These are phyloP conservation scores for Spinacia oleracea DNA, from an alignment of 179 eudicot species.

Conservation along the genomic window DNA sequence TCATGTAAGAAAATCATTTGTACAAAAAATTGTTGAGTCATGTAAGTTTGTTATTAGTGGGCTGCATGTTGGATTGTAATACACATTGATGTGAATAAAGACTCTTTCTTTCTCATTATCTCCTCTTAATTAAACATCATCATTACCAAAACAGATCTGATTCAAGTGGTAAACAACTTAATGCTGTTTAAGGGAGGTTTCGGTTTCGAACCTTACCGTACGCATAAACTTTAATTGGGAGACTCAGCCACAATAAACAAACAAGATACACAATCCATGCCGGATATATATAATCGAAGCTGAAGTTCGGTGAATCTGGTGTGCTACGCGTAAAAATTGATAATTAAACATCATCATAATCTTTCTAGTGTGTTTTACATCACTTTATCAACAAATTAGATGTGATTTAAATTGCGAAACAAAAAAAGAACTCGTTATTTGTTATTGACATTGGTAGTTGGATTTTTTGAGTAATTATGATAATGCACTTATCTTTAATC, in stretches of 20 bases:
- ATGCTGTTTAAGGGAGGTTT: no score
- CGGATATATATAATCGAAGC: no score
- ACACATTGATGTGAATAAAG: conserved; percentile 31
- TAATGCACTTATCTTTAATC: conserved; percentile 30
- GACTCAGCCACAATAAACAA: no score
- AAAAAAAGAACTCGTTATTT: background rate
- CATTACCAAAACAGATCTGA: no score
- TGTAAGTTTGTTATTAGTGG: conserved; percentile 39
- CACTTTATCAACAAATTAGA: conserved; percentile 28
- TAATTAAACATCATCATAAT: conserved; percentile 20
- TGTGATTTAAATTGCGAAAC: background rate
- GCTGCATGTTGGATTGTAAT: conserved; percentile 30
- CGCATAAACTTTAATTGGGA: no score
- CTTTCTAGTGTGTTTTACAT: conserved; percentile 25
- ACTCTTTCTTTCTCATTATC: conserved; percentile 21
- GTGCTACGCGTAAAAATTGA: no score
- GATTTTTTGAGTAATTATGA: conserved; percentile 27
- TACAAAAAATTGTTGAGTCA: conserved; percentile 34
- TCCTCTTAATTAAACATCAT: conserved; percentile 23
- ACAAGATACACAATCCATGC: no score
- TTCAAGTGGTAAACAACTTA: no score
- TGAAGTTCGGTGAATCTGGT: no score
- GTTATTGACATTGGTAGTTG: conserved; percentile 36
- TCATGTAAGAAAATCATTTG: conserved; percentile 30
- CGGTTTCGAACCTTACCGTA: no score